Evolutionary conservation across 2,329 filamentous ascomycete genomes (phyloP).

Genomic region (Colletotrichum trifolii): DNA sequence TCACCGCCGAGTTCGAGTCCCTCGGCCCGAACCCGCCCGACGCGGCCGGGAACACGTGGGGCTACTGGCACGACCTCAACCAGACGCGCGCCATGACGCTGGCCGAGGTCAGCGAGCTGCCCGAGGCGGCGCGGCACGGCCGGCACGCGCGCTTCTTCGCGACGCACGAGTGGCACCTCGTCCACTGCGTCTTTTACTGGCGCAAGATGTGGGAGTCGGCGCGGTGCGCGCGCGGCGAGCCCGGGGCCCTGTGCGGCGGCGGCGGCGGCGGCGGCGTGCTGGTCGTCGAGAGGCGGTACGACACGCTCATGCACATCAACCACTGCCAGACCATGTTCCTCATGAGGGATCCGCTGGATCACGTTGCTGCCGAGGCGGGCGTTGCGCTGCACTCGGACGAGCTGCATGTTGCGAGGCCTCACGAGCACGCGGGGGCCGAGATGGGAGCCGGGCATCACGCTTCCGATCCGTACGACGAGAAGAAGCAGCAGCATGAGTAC

Average conservation of each 20-base stretch:
- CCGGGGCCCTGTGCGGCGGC: conserved; percentile 8
- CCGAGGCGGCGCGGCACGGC: conserved; percentile 33
- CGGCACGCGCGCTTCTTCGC: conserved; percentile 36
- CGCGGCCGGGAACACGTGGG: conserved; percentile 39
- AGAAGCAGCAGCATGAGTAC: no score
- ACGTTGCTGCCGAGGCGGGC: conserved; percentile 19
- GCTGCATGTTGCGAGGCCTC: conserved; percentile 21
- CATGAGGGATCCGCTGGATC: conserved; percentile 11
- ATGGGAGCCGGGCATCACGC: background rate
- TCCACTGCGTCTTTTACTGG: conserved; percentile 49
- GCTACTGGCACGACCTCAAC: conserved; percentile 45
- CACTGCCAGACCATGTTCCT: conserved; percentile 24
- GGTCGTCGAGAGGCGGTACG: conserved; percentile 21
- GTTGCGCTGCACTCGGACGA: conserved; percentile 25
- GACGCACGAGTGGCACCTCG: conserved; percentile 44
- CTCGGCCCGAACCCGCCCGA: conserved; percentile 44
- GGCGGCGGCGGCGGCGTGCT: conserved; percentile 14
- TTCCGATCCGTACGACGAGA: conserved; percentile 1
- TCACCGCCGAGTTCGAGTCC: conserved; percentile 46
- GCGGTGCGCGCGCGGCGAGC: background rate
- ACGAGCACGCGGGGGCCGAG: background rate
- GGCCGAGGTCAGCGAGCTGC: conserved; percentile 33
- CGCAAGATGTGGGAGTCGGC: conserved; percentile 40
- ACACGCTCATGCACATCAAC: conserved; percentile 24
- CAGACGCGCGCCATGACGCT: conserved; percentile 39